Evolutionary conservation across 345 rosid genomes (phyloP).

Genomic region (Hevea brasiliensis): DNA sequence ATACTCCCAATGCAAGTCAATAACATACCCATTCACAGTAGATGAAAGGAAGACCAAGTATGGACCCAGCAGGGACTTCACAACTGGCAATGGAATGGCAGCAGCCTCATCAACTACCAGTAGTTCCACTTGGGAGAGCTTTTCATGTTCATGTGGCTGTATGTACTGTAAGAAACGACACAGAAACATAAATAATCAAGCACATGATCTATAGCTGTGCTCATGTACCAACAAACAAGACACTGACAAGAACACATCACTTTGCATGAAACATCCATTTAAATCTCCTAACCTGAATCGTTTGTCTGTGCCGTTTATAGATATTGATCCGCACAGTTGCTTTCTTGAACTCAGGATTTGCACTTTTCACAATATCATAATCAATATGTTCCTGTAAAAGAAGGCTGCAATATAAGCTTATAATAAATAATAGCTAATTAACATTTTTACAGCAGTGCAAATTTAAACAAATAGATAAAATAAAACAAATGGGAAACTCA

Average conservation of each 20-base stretch:
- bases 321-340: constrained; percentile 73
- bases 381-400: constrained; percentile 75
- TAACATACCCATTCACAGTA: constrained; percentile 89
- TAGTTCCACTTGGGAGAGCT: constrained; percentile 96
- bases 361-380: constrained; percentile 83
- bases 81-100: constrained; percentile 95
- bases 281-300: constrained; percentile 69
- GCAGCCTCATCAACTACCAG: constrained; percentile 98
- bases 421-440: constrained; percentile 1
- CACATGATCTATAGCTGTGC: constrained; percentile 10
- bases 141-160: constrained; percentile 90
- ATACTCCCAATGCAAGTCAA: background rate
- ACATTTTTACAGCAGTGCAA: background rate
- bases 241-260: constrained; percentile 13
- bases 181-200: constrained; percentile 16
- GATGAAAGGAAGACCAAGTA: constrained; percentile 92
- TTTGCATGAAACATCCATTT: constrained; percentile 13
- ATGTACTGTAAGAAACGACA: constrained; percentile 56
- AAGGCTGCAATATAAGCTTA: constrained; percentile 6
- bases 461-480: background rate
- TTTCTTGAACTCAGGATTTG: constrained; percentile 69
- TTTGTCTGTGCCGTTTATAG: constrained; percentile 87
- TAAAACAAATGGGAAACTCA: background rate
- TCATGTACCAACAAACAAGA: constrained; percentile 2
- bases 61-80: constrained; percentile 90